Conservation (phyloP, 2,329 filamentous ascomycete species). For the Pyrenophora tritici-repentis region DNA sequence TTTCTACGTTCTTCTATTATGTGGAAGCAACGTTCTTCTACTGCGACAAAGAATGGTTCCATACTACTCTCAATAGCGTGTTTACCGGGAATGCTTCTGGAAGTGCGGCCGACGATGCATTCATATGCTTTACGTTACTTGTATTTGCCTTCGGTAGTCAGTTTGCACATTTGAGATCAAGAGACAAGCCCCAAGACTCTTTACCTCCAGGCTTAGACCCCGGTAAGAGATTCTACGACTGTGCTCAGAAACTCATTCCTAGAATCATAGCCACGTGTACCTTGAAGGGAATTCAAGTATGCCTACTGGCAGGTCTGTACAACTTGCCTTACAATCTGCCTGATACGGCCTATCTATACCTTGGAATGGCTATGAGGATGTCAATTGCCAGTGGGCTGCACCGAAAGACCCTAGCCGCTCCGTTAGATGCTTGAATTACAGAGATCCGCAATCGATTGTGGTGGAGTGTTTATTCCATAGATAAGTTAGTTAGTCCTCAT, state of each 20-base stretch:
- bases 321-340: background rate
- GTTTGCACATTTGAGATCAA: background rate
- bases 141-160: background rate
- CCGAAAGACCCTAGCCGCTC: background rate
- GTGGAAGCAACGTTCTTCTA: too few species aligned
- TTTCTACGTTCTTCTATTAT: too few species aligned
- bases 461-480: background rate
- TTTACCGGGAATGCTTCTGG: too few species aligned
- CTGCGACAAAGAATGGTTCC: too few species aligned
- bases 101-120: too few species aligned
- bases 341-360: background rate
- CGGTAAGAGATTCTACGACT: background rate
- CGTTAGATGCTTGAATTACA: background rate
- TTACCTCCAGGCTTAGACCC: background rate
- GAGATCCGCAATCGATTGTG: background rate
- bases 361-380: background rate
- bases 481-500: background rate
- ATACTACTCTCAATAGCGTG: too few species aligned
- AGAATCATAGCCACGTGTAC: background rate
- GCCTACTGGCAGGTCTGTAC: background rate
- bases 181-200: background rate
- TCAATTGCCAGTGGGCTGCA: background rate
- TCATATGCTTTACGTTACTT: background rate
- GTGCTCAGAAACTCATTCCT: background rate
- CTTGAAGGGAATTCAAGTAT: background rate